Evolutionary conservation across 169 alveolate genomes (phyloP), one percentile per base, ranked within the genome.

Genomic region (Neospora caninum): DNA sequence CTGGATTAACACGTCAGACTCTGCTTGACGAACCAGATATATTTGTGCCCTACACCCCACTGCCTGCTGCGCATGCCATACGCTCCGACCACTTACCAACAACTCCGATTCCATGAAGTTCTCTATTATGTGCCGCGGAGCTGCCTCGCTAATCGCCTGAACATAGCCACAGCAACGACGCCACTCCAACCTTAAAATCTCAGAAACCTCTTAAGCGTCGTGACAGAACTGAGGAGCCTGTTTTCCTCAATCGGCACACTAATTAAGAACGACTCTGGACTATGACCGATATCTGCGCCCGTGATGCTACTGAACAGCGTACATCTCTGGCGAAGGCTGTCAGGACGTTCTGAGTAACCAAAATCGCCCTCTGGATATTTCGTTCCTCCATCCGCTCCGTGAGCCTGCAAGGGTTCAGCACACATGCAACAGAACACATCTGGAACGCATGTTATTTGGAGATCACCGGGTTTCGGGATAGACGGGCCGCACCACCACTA

Each of bases 251-350:
- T 13, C 18, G 58, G 27, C 9, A 13, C 27, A 49, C 6, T 49
- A 22, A 49, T 13, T 49, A 22, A 49, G 58, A 13, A 0, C 9
- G 58, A 49, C 58, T 13, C 0, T 49, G 9, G 18, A 49, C 58
- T 49, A 0, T 49, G 18, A 13, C 0, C 58, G 58, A 0, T 49
- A 25, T 64, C 78, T 27, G 36, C 78, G 25, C 78, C 13, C 36
- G 78, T n/a, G 78, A 27, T 29, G 78, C 78, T 29, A 6, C 36
- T 64, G 58, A 64, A 64, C 78, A 64, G 25, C 96, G 34, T 91
- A 97, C 99, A 93, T 97, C 98, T 93, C 97, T 96, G 18, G 99
- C 99, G 93, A 98, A 98, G 27, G 99, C 98, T 45, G 99, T 98
- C 80, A 98, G 96, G 22, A 97, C 97, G 95, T 98, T 97, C 91